phyloP scores from a whole-genome alignment of 768 basidiomycete genomes.

The Kwoniella mangroviensis region DNA sequence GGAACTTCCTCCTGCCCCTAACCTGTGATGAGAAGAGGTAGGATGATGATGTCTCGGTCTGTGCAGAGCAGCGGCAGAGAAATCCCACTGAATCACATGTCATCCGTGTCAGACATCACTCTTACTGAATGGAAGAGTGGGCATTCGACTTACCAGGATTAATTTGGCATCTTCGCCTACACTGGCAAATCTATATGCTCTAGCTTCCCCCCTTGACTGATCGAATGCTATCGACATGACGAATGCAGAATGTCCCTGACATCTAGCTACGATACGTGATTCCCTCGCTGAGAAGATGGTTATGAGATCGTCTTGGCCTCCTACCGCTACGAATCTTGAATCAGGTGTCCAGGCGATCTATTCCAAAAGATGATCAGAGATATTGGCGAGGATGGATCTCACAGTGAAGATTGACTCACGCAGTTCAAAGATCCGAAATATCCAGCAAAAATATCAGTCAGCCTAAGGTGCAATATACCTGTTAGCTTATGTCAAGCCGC shows the following conservation, averaged over 20 bases:
- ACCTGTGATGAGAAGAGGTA: conserved; percentile 64
- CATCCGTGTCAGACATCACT: conserved; percentile 6
- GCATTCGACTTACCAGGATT: conserved; percentile 69
- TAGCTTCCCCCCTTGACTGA: conserved; percentile 73
- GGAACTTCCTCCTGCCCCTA: conserved; percentile 73
- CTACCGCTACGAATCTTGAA: conserved; percentile 88
- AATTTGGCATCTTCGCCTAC: conserved; percentile 97
- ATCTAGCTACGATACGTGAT: conserved; percentile 88
- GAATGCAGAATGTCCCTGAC: conserved; percentile 96
- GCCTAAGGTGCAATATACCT: conserved; percentile 60
- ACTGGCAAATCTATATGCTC: conserved; percentile 92
- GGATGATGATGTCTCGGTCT: conserved; percentile 69
- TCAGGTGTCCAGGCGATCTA: conserved; percentile 89
- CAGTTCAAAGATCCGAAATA: conserved; percentile 92
- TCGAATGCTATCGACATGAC: conserved; percentile 90
- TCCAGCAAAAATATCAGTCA: conserved; percentile 91
- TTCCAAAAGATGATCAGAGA: not conserved
- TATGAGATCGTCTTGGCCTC: conserved; percentile 94
- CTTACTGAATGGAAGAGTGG: conserved; percentile 28
- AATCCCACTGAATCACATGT: conserved; percentile 76
- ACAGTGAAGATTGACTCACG: conserved; percentile 43
- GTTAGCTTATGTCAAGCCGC: not conserved
- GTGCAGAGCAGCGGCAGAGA: conserved; percentile 86
- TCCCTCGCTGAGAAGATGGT: conserved; percentile 96
- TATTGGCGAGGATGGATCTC: not conserved